Evolutionary conservation across 177 flowering plant genomes (phyloP).

Genomic region (Tripterygium wilfordii): DNA sequence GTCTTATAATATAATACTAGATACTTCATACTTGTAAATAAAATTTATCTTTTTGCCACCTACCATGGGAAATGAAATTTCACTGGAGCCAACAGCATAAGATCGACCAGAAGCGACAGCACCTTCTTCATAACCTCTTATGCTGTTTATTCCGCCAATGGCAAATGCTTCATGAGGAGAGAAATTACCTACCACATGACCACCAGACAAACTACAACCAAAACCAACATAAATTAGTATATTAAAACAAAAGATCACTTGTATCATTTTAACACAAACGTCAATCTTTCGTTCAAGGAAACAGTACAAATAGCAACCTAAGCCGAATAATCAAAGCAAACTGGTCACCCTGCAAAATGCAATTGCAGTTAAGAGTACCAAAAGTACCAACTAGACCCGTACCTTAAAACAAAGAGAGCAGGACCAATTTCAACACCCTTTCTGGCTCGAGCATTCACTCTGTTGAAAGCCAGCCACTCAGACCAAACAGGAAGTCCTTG

Average conservation of each 20-base stretch:
- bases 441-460: constrained; percentile 87
- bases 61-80: constrained; percentile 90
- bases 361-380: no score
- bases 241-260: no score
- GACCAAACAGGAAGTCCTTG: constrained; percentile 92
- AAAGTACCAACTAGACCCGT: background rate
- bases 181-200: constrained; percentile 89
- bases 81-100: constrained; percentile 83
- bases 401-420: constrained; percentile 65
- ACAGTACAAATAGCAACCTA: no score
- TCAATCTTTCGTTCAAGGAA: no score
- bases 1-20: no score
- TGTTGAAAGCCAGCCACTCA: constrained; percentile 84
- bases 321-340: no score
- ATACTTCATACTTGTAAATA: no score
- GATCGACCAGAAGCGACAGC: constrained; percentile 96
- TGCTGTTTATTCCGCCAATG: constrained; percentile 98
- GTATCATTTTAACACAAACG: no score
- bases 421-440: constrained; percentile 75
- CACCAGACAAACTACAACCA: constrained; percentile 76
- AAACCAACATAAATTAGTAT: constrained; percentile 13
- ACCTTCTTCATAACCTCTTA: constrained; percentile 99
- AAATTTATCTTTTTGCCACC: constrained; percentile 2
- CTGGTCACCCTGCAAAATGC: no score
- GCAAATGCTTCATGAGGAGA: constrained; percentile 98